Base-by-base conservation (phyloP, 352 stramenopile species). In the Globisporangium lucens region DNA sequence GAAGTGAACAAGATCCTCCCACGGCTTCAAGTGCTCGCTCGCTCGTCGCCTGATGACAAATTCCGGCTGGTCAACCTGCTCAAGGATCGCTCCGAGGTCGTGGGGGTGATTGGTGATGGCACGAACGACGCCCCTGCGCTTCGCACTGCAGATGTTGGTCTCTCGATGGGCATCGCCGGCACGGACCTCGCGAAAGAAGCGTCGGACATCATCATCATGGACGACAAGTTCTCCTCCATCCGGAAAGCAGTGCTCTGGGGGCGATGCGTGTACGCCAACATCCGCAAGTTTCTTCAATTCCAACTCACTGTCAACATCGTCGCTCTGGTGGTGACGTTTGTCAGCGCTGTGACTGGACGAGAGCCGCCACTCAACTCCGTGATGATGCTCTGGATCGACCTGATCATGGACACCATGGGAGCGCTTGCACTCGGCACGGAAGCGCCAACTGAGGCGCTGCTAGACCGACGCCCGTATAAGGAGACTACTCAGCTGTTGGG, bases 21-120 rank as follows among this genome's bases (percentile, higher is more conserved):
- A 0, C 65, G 80, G 0, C 76, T 96, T 9, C 87, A 93, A 66
- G 89, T 99, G 29, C 75, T 99, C 22, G 97, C 97, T 20, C 83
- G 97, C 46, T 98, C 84, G 5, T 98, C 95, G 0, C 97, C 97
- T 3, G 91, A 98, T 66, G 97, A 99, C 71, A 99, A 99, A 72
- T 97, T 98, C 55, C 87, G 95, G 30, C 83, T 99, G 5, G 97
- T 99, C 2, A 97, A 84, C 51, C 58, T 92, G 47, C 71, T 95
- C 1, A 89, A 87, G 62, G 82, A 92, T 3, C 78, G 80, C 4
- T 70, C 83, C 1, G 85, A 95, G 53, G 80, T 95, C 49, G 87
- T 94, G 1, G 87, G 84, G 0, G 85, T 95, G 38, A 94, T 84
- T 20, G 87, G 87, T 2, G 86, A 95, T 49, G 87, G 85, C 8